Percentiles rank a stretch among this genome's conserved stretches.
Evolutionary conservation across 352 stramenopile genomes (phyloP).

Genomic region (Pythium vanterpoolii): DNA sequence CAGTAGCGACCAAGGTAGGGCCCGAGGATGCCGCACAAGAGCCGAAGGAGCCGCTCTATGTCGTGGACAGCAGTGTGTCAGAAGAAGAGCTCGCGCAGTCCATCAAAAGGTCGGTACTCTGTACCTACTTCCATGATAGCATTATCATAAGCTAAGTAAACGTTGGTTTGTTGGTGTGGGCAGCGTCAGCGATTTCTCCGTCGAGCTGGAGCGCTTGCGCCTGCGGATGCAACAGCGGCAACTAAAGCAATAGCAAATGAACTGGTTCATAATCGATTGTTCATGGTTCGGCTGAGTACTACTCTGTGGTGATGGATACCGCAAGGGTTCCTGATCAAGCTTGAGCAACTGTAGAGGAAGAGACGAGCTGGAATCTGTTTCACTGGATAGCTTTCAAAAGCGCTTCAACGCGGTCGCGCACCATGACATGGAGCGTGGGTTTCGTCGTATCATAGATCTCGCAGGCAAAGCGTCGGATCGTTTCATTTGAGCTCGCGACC

Average conservation of each 20-base stretch:
- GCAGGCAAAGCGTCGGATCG: constrained; percentile 39
- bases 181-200: constrained; percentile 35
- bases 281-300: background rate
- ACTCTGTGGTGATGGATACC: background rate
- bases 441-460: constrained; percentile 44
- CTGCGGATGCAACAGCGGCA: constrained; percentile 24
- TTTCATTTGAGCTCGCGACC: constrained; percentile 34
- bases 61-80: constrained; percentile 17
- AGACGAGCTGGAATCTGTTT: background rate
- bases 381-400: constrained; percentile 34
- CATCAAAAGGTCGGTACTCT: constrained; percentile 24
- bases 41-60: background rate
- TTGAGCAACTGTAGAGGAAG: background rate
- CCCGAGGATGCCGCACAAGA: background rate
- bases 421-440: constrained; percentile 70
- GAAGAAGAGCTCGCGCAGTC: constrained; percentile 23
- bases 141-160: background rate
- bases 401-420: constrained; percentile 60
- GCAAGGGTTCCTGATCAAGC: background rate
- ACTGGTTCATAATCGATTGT: background rate
- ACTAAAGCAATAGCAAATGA: background rate
- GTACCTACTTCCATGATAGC: background rate
- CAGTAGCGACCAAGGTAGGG: constrained; percentile 2
- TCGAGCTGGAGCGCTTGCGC: constrained; percentile 33
- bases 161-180: background rate